Base-by-base conservation (phyloP, 441 rosid genomes). In the Pelargonium myrrhifolium region DNA sequence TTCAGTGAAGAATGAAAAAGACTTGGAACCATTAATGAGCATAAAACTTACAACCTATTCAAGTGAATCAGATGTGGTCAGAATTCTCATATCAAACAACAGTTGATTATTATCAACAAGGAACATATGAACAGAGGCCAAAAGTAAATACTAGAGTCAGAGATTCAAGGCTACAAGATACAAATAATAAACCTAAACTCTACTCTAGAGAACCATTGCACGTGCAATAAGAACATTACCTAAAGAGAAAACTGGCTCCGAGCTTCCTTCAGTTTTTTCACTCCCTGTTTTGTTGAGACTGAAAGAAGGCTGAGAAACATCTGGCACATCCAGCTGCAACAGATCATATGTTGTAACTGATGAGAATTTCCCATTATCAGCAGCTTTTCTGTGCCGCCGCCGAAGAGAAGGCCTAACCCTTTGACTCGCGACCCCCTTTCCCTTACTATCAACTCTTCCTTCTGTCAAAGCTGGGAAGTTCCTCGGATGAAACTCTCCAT, bases 321-420 rank as follows among this genome's bases (percentile, higher is more conserved):
- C 68, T 65, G 37, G 74, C 11, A 45, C 64, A 42, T 76, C 73
- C 17, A 70, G 66, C n/a, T 62, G 72, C 22, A 65, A 74, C 11
- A 73, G 73, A 69, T 83, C 86, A 71, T 74, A 74, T 5, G 86
- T 68, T 17, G 87, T 76, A 72, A 76, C 10, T 1, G 83, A 77
- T 31, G 72, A 66, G 64, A 68, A 63, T 76, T 72, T 74, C 58
- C 73, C 75, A 62, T 15, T 43, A 61, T 47, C 73, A 37, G 24
- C 66, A 67, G 72, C 65, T 45, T 56, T 66, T 68, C 71, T 83
- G 56, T 65, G 70, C 21, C 81, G 78, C 21, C 71, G 74, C 79
- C 76, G 79, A 45, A 85, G 74, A 51, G 81, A 80, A 70, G 37
- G 62, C 7, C 85, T 78, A 0, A 62, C 65, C 80, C 78, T 83